Percentiles rank a stretch among this genome's conserved stretches.
These are phyloP conservation scores for Adenanthera pavonina DNA, from an alignment of 306 rosid species.

Conservation along the genomic window DNA sequence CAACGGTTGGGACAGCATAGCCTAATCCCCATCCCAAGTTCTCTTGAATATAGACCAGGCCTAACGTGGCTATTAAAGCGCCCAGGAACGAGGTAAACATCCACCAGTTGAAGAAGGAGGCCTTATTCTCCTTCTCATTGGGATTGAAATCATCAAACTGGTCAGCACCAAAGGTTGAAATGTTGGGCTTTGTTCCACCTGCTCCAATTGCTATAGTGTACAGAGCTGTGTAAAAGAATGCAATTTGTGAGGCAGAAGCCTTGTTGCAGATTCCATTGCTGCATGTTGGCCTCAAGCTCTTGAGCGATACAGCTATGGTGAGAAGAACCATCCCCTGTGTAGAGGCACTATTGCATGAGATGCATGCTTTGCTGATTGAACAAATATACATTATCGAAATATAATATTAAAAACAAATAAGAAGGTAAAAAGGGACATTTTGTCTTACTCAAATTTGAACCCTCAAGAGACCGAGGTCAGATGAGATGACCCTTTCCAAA, in stretches of 20 bases:
- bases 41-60: slow-evolving; percentile 86
- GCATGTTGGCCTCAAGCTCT: slow-evolving; percentile 66
- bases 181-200: slow-evolving; percentile 93
- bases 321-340: slow-evolving; percentile 81
- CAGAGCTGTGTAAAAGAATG: slow-evolving; percentile 80
- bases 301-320: slow-evolving; percentile 69
- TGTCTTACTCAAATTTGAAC: background rate
- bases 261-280: slow-evolving; percentile 67
- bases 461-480: slow-evolving; percentile 8
- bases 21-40: slow-evolving; percentile 94
- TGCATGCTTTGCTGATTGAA: background rate
- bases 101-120: slow-evolving; percentile 99
- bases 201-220: slow-evolving; percentile 89
- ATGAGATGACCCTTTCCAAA: background rate
- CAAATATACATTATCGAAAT: background rate
- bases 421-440: slow-evolving; percentile 8
- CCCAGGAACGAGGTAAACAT: slow-evolving; percentile 93
- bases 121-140: slow-evolving; percentile 71
- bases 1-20: slow-evolving; percentile 83
- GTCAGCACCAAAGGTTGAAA: slow-evolving; percentile 95
- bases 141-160: slow-evolving; percentile 89
- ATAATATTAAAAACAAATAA: background rate
- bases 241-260: slow-evolving; percentile 71
- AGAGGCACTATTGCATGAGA: slow-evolving; percentile 10
- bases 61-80: slow-evolving; percentile 76